Conservation (phyloP, 2,329 filamentous ascomycete species). For the Emergomyces pasteurianus region DNA sequence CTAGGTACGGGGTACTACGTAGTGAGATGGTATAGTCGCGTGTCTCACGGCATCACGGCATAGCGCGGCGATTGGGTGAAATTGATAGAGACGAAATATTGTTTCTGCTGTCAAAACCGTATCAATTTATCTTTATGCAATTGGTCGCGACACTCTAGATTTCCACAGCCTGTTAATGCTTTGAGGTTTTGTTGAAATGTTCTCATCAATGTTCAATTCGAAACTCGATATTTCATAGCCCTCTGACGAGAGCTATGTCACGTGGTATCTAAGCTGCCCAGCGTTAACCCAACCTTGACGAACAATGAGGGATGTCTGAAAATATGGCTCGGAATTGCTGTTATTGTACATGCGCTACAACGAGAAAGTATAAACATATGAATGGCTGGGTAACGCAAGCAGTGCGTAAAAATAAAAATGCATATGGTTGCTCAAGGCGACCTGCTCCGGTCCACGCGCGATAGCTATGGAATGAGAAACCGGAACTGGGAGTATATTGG, state of each 20-base stretch:
- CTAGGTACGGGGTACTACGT: not conserved
- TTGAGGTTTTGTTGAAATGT: not conserved
- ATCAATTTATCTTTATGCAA: not conserved
- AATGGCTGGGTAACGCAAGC: not conserved
- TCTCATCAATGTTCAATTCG: not conserved
- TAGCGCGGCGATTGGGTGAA: not conserved
- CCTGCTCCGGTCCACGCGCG: not conserved
- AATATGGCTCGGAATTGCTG: not conserved
- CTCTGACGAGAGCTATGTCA: too few species aligned
- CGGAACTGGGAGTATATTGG: not conserved
- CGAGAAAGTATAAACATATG: not conserved
- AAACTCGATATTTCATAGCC: too few species aligned
- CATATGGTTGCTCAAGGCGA: not conserved
- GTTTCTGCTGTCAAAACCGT: not conserved
- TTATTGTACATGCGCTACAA: not conserved
- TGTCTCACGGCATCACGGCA: not conserved
- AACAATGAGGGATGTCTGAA: not conserved
- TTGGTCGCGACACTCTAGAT: not conserved
- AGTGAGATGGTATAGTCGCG: not conserved
- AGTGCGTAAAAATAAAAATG: not conserved
- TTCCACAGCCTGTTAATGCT: not conserved
- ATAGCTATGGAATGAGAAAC: not conserved
- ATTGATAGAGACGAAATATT: not conserved
- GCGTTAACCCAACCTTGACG: too few species aligned
- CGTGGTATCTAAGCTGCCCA: too few species aligned